Percentiles rank a stretch among this genome's conserved stretches.
Evolutionary conservation across 2,329 filamentous ascomycete species (phyloP).

Genomic region (Xylaria arbuscula): DNA sequence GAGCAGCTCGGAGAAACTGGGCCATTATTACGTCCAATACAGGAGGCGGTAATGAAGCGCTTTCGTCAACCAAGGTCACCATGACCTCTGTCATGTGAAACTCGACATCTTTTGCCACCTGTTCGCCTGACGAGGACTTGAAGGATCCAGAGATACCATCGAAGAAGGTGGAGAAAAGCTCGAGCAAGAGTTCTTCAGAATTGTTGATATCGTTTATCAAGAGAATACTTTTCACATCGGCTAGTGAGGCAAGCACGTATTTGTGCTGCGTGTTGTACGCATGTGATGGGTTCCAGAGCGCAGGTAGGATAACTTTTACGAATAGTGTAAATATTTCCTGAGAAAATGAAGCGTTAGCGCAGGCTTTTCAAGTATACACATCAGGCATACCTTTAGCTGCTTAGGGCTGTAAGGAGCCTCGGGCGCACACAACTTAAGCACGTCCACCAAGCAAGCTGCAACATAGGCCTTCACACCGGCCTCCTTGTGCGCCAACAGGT

Average conservation of each 20-base stretch:
- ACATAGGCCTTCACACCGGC: conserved; percentile 90
- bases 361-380: conserved; percentile 26
- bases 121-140: conserved; percentile 79
- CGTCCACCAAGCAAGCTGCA: conserved; percentile 90
- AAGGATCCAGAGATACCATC: conserved; percentile 86
- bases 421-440: conserved; percentile 91
- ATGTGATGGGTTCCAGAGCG: conserved; percentile 85
- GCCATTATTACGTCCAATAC: conserved; percentile 94
- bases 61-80: conserved; percentile 87
- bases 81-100: conserved; percentile 90
- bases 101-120: conserved; percentile 91
- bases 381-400: conserved; percentile 80
- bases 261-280: conserved; percentile 94
- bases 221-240: conserved; percentile 93
- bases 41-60: conserved; percentile 77
- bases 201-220: conserved; percentile 89
- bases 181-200: conserved; percentile 79
- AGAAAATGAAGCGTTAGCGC: conserved; percentile 40
- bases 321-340: conserved; percentile 95
- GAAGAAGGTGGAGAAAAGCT: conserved; percentile 89
- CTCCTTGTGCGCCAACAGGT: conserved; percentile 91
- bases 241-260: conserved; percentile 87
- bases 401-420: conserved; percentile 92
- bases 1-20: conserved; percentile 91
- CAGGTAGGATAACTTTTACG: conserved; percentile 83